Conservation (phyloP, 306 rosid genomes). For the Pterocarpus santalinus region DNA sequence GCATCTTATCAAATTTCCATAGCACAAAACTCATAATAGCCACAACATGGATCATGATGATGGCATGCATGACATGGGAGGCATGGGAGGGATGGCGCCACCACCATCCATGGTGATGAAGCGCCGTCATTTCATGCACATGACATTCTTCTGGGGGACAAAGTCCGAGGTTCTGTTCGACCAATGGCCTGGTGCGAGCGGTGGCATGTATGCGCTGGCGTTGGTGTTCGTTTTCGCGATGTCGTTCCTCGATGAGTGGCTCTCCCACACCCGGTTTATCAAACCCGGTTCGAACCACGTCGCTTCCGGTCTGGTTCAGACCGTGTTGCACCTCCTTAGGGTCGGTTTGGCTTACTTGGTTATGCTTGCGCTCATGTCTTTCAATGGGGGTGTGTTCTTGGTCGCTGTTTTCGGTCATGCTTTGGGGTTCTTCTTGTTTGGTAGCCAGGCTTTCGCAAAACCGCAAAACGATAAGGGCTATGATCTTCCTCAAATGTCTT, state of each 20-base stretch:
- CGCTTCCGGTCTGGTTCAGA: conserved; percentile 61
- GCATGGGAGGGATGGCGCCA: conserved; percentile 37
- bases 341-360: conserved; percentile 74
- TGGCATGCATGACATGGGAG: conserved; percentile 30
- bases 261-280: conserved; percentile 59
- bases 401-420: conserved; percentile 75
- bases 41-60: conserved; percentile 7
- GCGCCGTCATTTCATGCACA: conserved; percentile 65
- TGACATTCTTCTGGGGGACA: conserved; percentile 91
- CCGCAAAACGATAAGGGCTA: conserved; percentile 21
- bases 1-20: too few species aligned
- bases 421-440: conserved; percentile 69
- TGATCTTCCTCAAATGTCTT: conserved; percentile 66
- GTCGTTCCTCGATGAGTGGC: conserved; percentile 62
- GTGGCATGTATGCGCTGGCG: conserved; percentile 70
- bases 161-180: conserved; percentile 64
- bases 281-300: conserved; percentile 52
- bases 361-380: conserved; percentile 91
- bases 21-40: neutral
- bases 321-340: conserved; percentile 61
- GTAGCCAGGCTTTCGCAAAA: conserved; percentile 58
- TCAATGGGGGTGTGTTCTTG: conserved; percentile 78
- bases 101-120: conserved; percentile 33
- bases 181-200: conserved; percentile 68
- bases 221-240: conserved; percentile 63